Evolutionary conservation across 805 yeast genomes (phyloP).

Genomic region (Monosporozyma aerobia): DNA sequence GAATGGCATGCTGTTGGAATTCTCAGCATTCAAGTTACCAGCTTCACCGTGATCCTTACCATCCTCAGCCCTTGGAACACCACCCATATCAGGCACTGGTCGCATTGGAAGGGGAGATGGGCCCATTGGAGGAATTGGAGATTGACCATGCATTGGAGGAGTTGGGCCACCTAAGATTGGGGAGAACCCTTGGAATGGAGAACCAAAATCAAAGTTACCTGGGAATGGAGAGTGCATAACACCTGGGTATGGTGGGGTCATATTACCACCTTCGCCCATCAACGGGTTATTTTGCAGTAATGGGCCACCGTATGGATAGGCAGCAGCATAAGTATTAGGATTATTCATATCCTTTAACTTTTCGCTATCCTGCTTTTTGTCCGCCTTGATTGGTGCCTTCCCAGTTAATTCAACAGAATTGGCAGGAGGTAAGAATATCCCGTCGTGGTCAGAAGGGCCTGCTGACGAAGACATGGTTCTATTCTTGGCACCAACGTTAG

Average conservation of each 20-base stretch:
- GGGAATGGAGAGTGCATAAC: slow-evolving; percentile 27
- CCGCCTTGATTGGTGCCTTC: slow-evolving; percentile 10
- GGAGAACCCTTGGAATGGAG: slow-evolving; percentile 29
- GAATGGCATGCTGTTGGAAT: slow-evolving; percentile 3
- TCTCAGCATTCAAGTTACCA: neutral
- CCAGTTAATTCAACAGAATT: neutral
- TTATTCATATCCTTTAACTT: slow-evolving; percentile 7
- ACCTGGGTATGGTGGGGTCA: slow-evolving; percentile 11
- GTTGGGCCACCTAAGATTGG: slow-evolving; percentile 23
- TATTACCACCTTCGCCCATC: slow-evolving; percentile 18
- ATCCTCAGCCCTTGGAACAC: neutral
- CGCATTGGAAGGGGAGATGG: slow-evolving; percentile 13
- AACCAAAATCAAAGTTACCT: slow-evolving; percentile 25
- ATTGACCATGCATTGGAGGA: slow-evolving; percentile 16
- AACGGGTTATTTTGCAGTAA: slow-evolving; percentile 25
- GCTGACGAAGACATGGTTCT: slow-evolving; percentile 27
- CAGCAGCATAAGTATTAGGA: slow-evolving; percentile 23
- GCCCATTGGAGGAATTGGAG: slow-evolving; percentile 13
- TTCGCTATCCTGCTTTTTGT: slow-evolving; percentile 3
- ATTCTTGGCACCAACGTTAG: slow-evolving; percentile 9
- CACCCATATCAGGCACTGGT: slow-evolving; percentile 2
- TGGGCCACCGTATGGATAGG: slow-evolving; percentile 29
- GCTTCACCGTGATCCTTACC: neutral
- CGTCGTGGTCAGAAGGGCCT: slow-evolving; percentile 10
- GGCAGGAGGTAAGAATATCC: slow-evolving; percentile 7